A percentile compares a stretch with the other conserved stretches of the same genome.
Evolutionary conservation across 257 asterid genomes (phyloP).

Genomic region (Handroanthus guayacan): DNA sequence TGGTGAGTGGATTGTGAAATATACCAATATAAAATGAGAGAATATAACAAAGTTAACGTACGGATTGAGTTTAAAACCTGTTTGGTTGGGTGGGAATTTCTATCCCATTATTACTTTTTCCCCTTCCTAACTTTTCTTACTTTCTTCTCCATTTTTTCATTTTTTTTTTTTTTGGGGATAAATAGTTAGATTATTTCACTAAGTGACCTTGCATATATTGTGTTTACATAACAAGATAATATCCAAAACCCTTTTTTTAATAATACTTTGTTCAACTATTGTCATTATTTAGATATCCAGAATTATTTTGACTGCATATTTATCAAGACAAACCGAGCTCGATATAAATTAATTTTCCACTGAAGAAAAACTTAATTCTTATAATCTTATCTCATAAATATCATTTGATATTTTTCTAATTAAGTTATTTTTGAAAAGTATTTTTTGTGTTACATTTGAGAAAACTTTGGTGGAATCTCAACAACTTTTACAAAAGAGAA

Average conservation of each 20-base stretch:
- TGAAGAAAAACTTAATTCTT: conserved; percentile 32
- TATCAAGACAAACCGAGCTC: background rate
- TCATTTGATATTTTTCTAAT: background rate
- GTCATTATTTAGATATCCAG: background rate
- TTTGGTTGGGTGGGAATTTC: conserved; percentile 46
- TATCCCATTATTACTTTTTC: conserved; percentile 15
- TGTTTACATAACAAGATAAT: too few relatives aligned
- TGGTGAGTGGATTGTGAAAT: conserved; percentile 41
- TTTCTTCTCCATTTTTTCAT: background rate
- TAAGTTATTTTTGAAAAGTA: background rate
- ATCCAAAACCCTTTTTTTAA: too few relatives aligned
- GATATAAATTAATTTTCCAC: conserved; percentile 14
- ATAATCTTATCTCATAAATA: background rate
- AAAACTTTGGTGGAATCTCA: conserved; percentile 7
- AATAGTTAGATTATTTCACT: too few relatives aligned
- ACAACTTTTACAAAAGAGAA: background rate
- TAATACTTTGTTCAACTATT: background rate
- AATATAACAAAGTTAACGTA: conserved; percentile 51
- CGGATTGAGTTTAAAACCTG: conserved; percentile 49
- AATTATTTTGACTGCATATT: background rate
- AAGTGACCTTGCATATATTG: too few relatives aligned
- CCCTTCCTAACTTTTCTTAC: conserved; percentile 18
- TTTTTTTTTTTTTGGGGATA: background rate
- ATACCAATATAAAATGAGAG: conserved; percentile 33
- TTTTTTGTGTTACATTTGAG: background rate